Evolutionary conservation across 2,329 filamentous ascomycete genomes (phyloP).

Genomic region (Epichloe amarillans): DNA sequence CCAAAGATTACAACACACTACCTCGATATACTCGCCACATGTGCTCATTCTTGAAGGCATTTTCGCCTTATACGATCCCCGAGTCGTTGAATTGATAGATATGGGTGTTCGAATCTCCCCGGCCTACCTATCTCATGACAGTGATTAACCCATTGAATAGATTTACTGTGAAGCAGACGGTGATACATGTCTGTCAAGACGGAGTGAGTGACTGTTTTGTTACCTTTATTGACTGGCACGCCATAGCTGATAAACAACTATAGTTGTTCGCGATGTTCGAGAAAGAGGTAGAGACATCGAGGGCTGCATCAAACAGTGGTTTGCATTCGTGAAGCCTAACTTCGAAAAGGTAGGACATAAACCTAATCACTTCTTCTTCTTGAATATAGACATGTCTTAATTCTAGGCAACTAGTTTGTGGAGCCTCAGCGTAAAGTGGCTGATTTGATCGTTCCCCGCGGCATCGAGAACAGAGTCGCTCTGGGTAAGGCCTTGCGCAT

Average conservation of each 20-base stretch:
- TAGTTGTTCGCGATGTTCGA: slow-evolving; percentile 75
- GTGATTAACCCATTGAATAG: slow-evolving; percentile 23
- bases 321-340: slow-evolving; percentile 89
- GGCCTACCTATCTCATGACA: not conserved
- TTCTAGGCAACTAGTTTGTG: slow-evolving; percentile 46
- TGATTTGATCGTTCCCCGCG: slow-evolving; percentile 90
- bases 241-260: slow-evolving; percentile 3
- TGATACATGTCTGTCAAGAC: slow-evolving; percentile 80
- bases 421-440: slow-evolving; percentile 82
- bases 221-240: not conserved
- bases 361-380: not conserved
- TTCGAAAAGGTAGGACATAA: slow-evolving; percentile 54
- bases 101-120: slow-evolving; percentile 51
- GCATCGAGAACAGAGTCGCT: slow-evolving; percentile 87
- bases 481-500: slow-evolving; percentile 43
- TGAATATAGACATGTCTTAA: not conserved
- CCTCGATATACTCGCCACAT: slow-evolving; percentile 88
- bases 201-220: slow-evolving; percentile 44
- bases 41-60: slow-evolving; percentile 94
- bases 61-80: slow-evolving; percentile 78
- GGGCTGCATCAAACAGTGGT: slow-evolving; percentile 97
- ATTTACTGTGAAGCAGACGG: slow-evolving; percentile 96
- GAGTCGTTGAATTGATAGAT: slow-evolving; percentile 76
- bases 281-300: slow-evolving; percentile 85
- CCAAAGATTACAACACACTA: slow-evolving; percentile 63